Evolutionary conservation across 2,329 filamentous ascomycete genomes (phyloP).

Genomic region (Boeremia exigua): DNA sequence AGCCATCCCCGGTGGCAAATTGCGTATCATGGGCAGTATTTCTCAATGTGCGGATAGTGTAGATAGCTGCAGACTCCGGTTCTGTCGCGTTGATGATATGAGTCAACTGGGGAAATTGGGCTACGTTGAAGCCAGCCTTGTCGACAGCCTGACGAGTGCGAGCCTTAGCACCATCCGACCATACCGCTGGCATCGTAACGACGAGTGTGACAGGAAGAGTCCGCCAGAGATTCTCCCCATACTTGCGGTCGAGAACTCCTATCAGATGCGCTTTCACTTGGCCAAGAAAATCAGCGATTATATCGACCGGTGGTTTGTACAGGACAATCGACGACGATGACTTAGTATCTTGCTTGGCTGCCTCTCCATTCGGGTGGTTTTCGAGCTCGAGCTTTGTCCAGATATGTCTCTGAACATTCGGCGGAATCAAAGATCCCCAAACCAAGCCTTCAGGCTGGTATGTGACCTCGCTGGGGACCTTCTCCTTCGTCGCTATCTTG

Average conservation of each 20-base stretch:
- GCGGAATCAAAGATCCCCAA: slow-evolving; percentile 26
- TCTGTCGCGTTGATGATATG: slow-evolving; percentile 19
- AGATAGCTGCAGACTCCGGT: slow-evolving; percentile 38
- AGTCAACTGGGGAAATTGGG: slow-evolving; percentile 14
- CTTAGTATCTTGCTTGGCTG: slow-evolving; percentile 19
- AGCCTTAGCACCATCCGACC: slow-evolving; percentile 34
- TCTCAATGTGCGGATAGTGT: slow-evolving; percentile 27
- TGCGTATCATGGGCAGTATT: slow-evolving; percentile 18
- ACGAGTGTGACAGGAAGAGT: slow-evolving; percentile 29
- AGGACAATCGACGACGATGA: not conserved
- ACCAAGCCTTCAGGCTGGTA: slow-evolving; percentile 17
- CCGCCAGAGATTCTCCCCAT: slow-evolving; percentile 25
- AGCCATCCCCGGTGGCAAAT: slow-evolving; percentile 26
- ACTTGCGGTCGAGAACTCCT: slow-evolving; percentile 29
- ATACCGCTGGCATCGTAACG: slow-evolving; percentile 35
- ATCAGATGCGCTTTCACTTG: slow-evolving; percentile 29
- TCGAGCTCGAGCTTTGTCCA: slow-evolving; percentile 45
- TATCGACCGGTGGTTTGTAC: slow-evolving; percentile 30
- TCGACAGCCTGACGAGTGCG: slow-evolving; percentile 24
- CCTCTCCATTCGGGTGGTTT: slow-evolving; percentile 17
- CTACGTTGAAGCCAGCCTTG: slow-evolving; percentile 28
- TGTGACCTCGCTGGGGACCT: slow-evolving; percentile 35
- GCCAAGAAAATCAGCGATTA: slow-evolving; percentile 38
- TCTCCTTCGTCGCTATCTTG: slow-evolving; percentile 37
- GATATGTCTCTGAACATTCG: slow-evolving; percentile 32